Base-by-base conservation (phyloP, 1,284 basidiomycete species). In the Apiotrichum brassicae region DNA sequence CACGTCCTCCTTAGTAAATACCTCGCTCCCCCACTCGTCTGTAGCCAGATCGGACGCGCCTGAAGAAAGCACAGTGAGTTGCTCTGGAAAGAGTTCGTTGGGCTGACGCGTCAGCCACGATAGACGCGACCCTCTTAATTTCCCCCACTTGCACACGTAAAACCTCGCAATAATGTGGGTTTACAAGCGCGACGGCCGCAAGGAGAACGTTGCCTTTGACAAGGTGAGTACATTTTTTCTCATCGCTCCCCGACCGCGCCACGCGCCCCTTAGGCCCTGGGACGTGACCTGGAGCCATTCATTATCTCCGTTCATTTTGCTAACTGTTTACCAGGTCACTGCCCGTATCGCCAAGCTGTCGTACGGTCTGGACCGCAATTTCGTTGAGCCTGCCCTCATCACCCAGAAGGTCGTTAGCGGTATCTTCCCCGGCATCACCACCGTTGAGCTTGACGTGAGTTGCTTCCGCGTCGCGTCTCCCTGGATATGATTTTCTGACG, bases 381-480 rank as follows among this genome's bases (percentile, higher is more conserved):
- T 90, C 64, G 85, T 99, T 43, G 90, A 97, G 69, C 87, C 95
- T 13, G 89, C 95, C 51, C 89, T 95, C 85, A 84, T 92, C 54
- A 84, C 89, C 19, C 90, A 93, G 76, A 95, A 95, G 72, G 95
- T 99, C 53, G 89, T 95, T 47, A 82, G 85, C 42, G 94, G 94
- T 63, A 91, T 97, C 44, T 94, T 95, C 72, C 85, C 89, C 57
- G 92, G 93, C 43, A 58, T 61, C 56, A 98, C 93, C 9, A 98
- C 95, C 9, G 88, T 91, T 51, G 95, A 98, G 74, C 86, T 98
- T 52, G 95, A 98, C 73, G 37, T 39, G 37, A 39, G 37, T 39
- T 39, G 28, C 28, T 30, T 14, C 28, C 37, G 23, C 23, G 23
- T 13, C 37, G 22, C 37, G 23, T 20, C 35, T 4, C 13, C 13